Conservation (phyloP, 805 yeast genomes). For the Lachancea fermentati region DNA sequence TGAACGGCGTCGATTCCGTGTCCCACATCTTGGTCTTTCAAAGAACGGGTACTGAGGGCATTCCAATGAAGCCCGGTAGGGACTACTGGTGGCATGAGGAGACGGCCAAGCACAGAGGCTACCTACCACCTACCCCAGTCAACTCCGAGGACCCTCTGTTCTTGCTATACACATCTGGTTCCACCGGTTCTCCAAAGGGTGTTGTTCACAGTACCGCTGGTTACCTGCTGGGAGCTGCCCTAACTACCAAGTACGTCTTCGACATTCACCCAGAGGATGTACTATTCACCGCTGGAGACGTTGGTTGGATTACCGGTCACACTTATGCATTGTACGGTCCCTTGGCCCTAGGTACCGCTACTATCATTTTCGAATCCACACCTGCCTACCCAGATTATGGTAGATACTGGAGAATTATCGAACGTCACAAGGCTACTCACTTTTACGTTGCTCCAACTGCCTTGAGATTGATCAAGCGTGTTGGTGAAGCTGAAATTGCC, state of each 20-base stretch:
- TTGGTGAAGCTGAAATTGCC: constrained; percentile 79
- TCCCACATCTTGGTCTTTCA: constrained; percentile 79
- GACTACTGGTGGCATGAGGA: constrained; percentile 97
- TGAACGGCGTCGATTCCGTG: constrained; percentile 65
- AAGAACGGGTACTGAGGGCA: constrained; percentile 74
- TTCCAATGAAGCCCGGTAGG: constrained; percentile 71
- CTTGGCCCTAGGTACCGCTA: constrained; percentile 77
- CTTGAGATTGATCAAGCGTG: constrained; percentile 80
- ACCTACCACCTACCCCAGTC: constrained; percentile 82
- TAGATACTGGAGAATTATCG: constrained; percentile 95
- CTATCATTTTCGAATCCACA: constrained; percentile 93
- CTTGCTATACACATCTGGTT: constrained; percentile 94
- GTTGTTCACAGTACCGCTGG: constrained; percentile 95
- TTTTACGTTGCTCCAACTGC: constrained; percentile 99
- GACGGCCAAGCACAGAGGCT: constrained; percentile 70
- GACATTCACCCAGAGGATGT: constrained; percentile 87
- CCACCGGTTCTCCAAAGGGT: constrained; percentile 98
- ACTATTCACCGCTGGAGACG: constrained; percentile 95
- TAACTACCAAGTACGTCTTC: constrained; percentile 88
- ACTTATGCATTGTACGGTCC: constrained; percentile 96
- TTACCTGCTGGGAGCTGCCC: constrained; percentile 83
- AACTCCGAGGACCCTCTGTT: constrained; percentile 92
- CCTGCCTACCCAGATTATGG: constrained; percentile 95
- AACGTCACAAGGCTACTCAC: constrained; percentile 85
- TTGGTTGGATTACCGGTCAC: constrained; percentile 99